Base-by-base conservation (phyloP, 345 rosid species). In the Citrus maxima region DNA sequence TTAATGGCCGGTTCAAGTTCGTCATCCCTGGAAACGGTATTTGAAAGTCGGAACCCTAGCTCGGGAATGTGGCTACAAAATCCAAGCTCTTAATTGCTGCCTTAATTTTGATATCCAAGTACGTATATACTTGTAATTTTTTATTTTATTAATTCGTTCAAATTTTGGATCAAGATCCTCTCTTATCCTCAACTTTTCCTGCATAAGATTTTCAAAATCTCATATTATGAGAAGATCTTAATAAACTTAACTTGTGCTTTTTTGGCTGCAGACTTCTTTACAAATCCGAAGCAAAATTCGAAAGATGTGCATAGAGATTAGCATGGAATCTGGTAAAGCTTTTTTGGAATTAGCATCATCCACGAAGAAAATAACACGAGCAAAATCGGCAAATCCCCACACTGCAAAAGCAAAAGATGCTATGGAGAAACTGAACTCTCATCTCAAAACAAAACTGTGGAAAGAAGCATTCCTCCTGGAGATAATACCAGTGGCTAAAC, bases 1-100 rank as follows among this genome's bases (percentile, higher is more conserved):
- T 77, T 46, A 92, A 85, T 60, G 92, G 92, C 1, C 67, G 72
- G 61, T 87, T 89, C 78, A 21, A 42, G 49, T 89, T 84, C 46
- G 80, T 7, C 89, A 89, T 79, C 91, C 89, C 0, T 89, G 87
- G 90, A 72, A 88, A 51, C 81, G 73, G 19, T 87, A 84, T 70
- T 77, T 86, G 3, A 78, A 85, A 80, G n/a, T 89, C 8, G 87
- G 84, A n/a, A 51, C 84, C 18, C 56, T 79, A 30, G 73, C 78
- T 66, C 86, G 84, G 22, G 68, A 75, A 35, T 86, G 92, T 35
- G 88, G 88, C 42, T 14, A 78, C 75, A 72, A 78, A 60, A 61
- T 89, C n/a, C 89, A 89, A 70, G 82, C 88, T 24, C 88, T 88
- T 16, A 28, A 77, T 35, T 49, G 74, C 79, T 78, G 54, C 78